Conservation (phyloP, 768 basidiomycete species). For the Tephrocybe sp. region DNA sequence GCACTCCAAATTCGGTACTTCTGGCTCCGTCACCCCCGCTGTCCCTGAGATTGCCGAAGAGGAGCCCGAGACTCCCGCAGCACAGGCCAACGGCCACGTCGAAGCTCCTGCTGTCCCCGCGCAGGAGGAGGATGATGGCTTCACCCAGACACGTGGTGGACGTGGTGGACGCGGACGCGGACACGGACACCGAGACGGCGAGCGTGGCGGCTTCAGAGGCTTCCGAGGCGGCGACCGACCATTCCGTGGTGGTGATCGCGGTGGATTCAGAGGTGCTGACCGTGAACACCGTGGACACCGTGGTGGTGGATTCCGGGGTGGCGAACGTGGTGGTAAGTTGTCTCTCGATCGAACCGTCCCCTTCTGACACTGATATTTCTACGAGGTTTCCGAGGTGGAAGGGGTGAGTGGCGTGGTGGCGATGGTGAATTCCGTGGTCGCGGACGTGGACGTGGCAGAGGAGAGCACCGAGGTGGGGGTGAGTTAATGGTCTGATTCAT, state of each 20-base stretch:
- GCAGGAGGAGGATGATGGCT: conserved; percentile 61
- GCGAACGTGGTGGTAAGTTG: conserved; percentile 38
- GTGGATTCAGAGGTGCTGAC: conserved; percentile 29
- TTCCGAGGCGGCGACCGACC: too few species aligned
- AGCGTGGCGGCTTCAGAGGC: conserved; percentile 39
- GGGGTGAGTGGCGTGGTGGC: conserved; percentile 51
- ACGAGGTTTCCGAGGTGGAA: conserved; percentile 37
- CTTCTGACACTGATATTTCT: too few species aligned
- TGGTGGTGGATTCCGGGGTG: conserved; percentile 42
- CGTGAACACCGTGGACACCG: conserved; percentile 49
- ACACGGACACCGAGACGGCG: conserved; percentile 33
- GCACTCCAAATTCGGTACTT: conserved; percentile 76
- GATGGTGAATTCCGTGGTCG: conserved; percentile 46
- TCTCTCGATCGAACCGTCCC: too few species aligned
- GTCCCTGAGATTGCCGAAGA: conserved; percentile 24
- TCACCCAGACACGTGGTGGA: conserved; percentile 49
- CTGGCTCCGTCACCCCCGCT: conserved; percentile 68
- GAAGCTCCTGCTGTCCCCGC: conserved; percentile 21
- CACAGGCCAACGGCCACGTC: conserved; percentile 29
- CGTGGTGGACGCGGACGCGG: conserved; percentile 47
- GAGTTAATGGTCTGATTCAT: conserved; percentile 1
- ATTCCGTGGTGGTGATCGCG: conserved; percentile 31
- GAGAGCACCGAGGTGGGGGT: conserved; percentile 42
- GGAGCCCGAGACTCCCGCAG: conserved; percentile 22
- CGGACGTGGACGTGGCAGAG: conserved; percentile 36